These are phyloP conservation scores for Lyophyllum atratum DNA, from an alignment of 768 basidiomycete genomes.

Conservation along the genomic window DNA sequence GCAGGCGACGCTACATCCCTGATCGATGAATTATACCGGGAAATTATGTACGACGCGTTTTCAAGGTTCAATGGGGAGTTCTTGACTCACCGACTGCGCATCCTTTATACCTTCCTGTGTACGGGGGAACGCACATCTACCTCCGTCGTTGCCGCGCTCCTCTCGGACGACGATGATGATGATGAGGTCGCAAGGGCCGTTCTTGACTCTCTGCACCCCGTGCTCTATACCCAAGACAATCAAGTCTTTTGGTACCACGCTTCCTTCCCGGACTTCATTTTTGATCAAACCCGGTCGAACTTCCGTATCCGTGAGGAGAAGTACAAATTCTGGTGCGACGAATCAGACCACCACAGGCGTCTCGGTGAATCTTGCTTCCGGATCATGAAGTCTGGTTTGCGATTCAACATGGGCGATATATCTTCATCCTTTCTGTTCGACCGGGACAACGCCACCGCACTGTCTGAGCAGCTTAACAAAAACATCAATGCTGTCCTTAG, in stretches of 20 bases:
- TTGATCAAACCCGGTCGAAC: background rate
- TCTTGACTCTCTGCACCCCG: slow-evolving; percentile 16
- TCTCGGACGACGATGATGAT: slow-evolving; percentile 6
- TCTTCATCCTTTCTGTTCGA: slow-evolving; percentile 19
- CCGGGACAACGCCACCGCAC: background rate
- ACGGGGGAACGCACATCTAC: too few species aligned
- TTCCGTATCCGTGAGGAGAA: background rate
- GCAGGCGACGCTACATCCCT: too few species aligned
- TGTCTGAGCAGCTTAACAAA: slow-evolving; percentile 1
- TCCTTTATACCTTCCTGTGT: slow-evolving; percentile 25
- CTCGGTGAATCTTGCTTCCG: slow-evolving; percentile 18
- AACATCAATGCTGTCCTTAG: slow-evolving; percentile 7
- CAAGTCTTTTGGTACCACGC: slow-evolving; percentile 22
- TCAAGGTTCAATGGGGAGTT: too few species aligned
- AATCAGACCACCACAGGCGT: slow-evolving; percentile 6
- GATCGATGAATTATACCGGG: too few species aligned
- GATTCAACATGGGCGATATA: slow-evolving; percentile 24
- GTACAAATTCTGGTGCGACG: slow-evolving; percentile 8
- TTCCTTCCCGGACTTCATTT: slow-evolving; percentile 24
- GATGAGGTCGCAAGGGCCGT: slow-evolving; percentile 6
- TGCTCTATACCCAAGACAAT: slow-evolving; percentile 19
- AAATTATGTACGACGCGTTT: too few species aligned
- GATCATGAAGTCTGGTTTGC: slow-evolving; percentile 15
- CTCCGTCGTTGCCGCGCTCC: slow-evolving; percentile 16
- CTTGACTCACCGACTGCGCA: background rate